Evolutionary conservation across 2,329 filamentous ascomycete genomes (phyloP).

Genomic region (Botrytis cinerea): DNA sequence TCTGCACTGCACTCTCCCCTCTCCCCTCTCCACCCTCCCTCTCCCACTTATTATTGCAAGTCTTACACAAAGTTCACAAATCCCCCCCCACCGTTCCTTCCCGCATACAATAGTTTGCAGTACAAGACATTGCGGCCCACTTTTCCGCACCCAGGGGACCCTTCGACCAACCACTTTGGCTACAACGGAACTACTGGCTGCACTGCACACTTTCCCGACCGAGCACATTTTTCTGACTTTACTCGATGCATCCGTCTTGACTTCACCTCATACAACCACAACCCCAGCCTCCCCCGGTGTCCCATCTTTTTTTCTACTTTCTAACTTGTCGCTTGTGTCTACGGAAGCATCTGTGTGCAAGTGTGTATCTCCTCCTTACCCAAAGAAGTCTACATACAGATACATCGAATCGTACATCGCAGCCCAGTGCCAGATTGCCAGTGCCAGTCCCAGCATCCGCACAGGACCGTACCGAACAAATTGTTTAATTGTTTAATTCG

Average conservation of each 20-base stretch:
- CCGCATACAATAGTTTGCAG: conserved; percentile 19
- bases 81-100: conserved; percentile 18
- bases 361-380: conserved; percentile 1
- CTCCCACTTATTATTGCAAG: not conserved
- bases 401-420: not conserved
- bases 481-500: conserved; percentile 26
- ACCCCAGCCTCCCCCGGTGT: conserved; percentile 20
- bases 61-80: not conserved
- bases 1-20: too few species aligned
- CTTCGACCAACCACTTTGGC: conserved; percentile 3
- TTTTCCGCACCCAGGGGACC: not conserved
- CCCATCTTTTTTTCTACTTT: conserved; percentile 1
- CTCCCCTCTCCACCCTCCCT: not conserved
- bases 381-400: conserved; percentile 7
- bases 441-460: conserved; percentile 26
- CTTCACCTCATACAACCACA: conserved; percentile 15
- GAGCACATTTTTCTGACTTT: not conserved
- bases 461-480: not conserved
- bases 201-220: conserved; percentile 20
- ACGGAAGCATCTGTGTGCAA: conserved; percentile 3
- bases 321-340: conserved; percentile 21
- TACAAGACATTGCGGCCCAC: conserved; percentile 4
- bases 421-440: not conserved
- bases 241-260: not conserved
- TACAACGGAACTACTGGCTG: conserved; percentile 3